Conservation (phyloP, 768 basidiomycete genomes). For the Saitozyma sp. region DNA sequence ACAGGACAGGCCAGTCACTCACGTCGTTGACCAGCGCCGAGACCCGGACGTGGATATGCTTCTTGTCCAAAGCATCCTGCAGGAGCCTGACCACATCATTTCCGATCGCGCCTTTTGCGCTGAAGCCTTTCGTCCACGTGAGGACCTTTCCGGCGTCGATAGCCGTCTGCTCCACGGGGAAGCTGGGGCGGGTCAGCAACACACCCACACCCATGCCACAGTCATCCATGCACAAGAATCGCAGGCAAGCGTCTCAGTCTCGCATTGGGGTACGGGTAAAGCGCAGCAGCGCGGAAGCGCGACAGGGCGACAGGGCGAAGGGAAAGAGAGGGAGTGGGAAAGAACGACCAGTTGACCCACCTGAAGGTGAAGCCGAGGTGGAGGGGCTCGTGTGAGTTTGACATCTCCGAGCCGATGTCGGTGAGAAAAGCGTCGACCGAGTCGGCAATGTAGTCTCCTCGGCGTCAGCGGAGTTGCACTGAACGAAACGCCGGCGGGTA, state of each 20-base stretch:
- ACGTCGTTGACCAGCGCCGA: slow-evolving; percentile 94
- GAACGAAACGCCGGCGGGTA: neutral
- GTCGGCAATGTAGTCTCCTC: slow-evolving; percentile 90
- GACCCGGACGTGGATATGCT: slow-evolving; percentile 87
- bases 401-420: slow-evolving; percentile 56
- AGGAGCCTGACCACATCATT: slow-evolving; percentile 84
- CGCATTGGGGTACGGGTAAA: too few relatives aligned
- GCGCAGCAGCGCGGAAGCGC: neutral
- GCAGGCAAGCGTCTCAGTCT: too few relatives aligned
- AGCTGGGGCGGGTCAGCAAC: slow-evolving; percentile 56
- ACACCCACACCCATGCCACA: too few relatives aligned
- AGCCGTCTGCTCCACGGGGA: slow-evolving; percentile 96
- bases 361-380: slow-evolving; percentile 86
- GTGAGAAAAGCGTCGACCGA: slow-evolving; percentile 95
- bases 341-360: slow-evolving; percentile 24
- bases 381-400: slow-evolving; percentile 50
- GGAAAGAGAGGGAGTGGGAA: too few relatives aligned
- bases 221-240: too few relatives aligned
- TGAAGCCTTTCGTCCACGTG: slow-evolving; percentile 86
- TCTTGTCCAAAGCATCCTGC: slow-evolving; percentile 87
- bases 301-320: neutral
- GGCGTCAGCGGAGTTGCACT: slow-evolving; percentile 8
- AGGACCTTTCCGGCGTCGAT: slow-evolving; percentile 84
- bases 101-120: slow-evolving; percentile 85
- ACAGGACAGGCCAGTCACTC: slow-evolving; percentile 43